phyloP scores from a whole-genome alignment of 768 basidiomycete species.

The Rhodotorula diobovata region DNA sequence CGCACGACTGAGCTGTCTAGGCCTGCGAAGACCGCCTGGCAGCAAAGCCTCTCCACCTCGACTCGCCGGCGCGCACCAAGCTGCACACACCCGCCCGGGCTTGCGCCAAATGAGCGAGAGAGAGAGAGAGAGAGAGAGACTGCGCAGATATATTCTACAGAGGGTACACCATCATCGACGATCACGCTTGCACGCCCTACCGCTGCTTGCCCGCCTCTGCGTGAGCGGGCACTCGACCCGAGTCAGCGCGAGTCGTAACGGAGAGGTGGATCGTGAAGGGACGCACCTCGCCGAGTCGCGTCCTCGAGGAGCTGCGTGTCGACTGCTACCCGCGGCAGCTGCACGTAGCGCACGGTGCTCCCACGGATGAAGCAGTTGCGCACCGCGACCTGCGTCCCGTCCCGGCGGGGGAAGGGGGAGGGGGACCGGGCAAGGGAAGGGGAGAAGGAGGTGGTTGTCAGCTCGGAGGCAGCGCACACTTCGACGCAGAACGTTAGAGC shows the following conservation, averaged over 20 bases:
- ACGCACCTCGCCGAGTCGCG: slow-evolving; percentile 83
- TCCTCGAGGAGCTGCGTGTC: slow-evolving; percentile 95
- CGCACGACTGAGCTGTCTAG: no score
- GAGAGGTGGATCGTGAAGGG: no score
- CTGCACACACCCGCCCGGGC: background rate
- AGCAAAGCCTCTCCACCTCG: no score
- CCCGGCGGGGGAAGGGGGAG: background rate
- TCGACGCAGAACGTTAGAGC: background rate
- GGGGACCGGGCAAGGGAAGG: no score
- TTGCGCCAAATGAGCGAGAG: background rate
- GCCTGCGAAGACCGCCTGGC: no score
- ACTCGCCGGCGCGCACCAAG: background rate
- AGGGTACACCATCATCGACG: background rate
- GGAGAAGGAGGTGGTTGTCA: background rate
- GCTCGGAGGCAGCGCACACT: background rate
- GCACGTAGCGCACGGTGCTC: slow-evolving; percentile 95
- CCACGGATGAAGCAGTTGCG: slow-evolving; percentile 94
- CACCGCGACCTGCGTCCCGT: slow-evolving; percentile 10
- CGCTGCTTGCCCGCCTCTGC: slow-evolving; percentile 28
- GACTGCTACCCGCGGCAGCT: slow-evolving; percentile 83
- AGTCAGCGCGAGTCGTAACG: no score
- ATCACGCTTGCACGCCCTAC: background rate
- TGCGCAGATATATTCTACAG: background rate
- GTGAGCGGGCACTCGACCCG: background rate
- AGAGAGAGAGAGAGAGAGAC: background rate